Percentiles rank a stretch among this genome's conserved stretches.
phyloP scores from a whole-genome alignment of 371 early-diverging fungal species.

The Rhizomucor pusillus region DNA sequence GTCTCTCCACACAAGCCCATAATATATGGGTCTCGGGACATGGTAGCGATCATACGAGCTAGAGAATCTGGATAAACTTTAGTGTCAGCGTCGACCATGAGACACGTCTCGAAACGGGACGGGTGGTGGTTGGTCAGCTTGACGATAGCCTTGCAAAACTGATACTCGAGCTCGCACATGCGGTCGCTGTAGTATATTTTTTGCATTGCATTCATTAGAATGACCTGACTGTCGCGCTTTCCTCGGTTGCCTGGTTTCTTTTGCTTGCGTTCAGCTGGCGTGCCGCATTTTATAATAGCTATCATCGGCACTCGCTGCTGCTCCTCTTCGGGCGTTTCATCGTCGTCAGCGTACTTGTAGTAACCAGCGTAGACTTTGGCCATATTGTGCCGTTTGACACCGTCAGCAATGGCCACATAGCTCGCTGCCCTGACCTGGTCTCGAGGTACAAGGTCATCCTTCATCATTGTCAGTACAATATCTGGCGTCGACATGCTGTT shows the following conservation, averaged over 20 bases:
- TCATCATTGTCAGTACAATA: constrained; percentile 73
- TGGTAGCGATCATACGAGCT: constrained; percentile 74
- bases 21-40: constrained; percentile 73
- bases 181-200: constrained; percentile 91
- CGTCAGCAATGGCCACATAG: constrained; percentile 89
- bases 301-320: constrained; percentile 57
- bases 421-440: constrained; percentile 57
- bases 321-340: constrained; percentile 36
- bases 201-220: constrained; percentile 90
- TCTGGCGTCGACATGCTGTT: constrained; percentile 70
- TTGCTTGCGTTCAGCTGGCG: constrained; percentile 56
- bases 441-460: constrained; percentile 57
- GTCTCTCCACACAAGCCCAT: constrained; percentile 91
- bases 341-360: constrained; percentile 57
- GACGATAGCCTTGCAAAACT: constrained; percentile 90
- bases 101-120: constrained; percentile 82
- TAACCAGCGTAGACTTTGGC: constrained; percentile 85
- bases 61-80: constrained; percentile 82
- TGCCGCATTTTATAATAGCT: constrained; percentile 85
- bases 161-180: constrained; percentile 95
- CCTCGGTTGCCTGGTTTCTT: constrained; percentile 56
- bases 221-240: constrained; percentile 62
- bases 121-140: constrained; percentile 82
- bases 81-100: constrained; percentile 99
- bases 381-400: constrained; percentile 84